These are phyloP conservation scores for Venturia carpophila DNA, from an alignment of 2,329 filamentous ascomycete genomes.

Conservation along the genomic window DNA sequence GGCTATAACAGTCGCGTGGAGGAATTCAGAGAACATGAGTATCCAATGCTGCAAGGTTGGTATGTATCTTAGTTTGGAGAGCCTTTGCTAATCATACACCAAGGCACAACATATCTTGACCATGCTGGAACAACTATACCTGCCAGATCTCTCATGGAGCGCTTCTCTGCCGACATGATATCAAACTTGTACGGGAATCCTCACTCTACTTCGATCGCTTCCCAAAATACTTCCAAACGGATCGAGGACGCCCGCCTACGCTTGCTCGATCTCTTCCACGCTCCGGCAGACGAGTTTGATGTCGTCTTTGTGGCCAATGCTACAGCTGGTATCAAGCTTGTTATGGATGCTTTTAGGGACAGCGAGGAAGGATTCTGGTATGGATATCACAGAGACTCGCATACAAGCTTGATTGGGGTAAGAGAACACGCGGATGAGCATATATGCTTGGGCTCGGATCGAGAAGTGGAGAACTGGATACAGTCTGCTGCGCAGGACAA, in stretches of 20 bases:
- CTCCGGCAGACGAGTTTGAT: conserved; percentile 74
- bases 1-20: conserved; percentile 17
- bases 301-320: conserved; percentile 88
- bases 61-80: neutral
- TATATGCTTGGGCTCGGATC: conserved; percentile 57
- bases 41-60: conserved; percentile 19
- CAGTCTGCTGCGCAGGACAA: conserved; percentile 28
- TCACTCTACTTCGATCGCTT: conserved; percentile 76
- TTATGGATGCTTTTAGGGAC: conserved; percentile 68
- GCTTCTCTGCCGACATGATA: conserved; percentile 71
- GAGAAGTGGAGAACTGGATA: conserved; percentile 59
- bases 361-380: conserved; percentile 67
- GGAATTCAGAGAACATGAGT: conserved; percentile 18
- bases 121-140: conserved; percentile 90
- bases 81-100: neutral
- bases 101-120: conserved; percentile 75
- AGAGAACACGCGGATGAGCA: conserved; percentile 59
- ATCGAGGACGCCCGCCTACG: conserved; percentile 69
- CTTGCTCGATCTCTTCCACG: conserved; percentile 69
- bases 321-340: conserved; percentile 82
- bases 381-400: conserved; percentile 72
- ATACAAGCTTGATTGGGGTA: conserved; percentile 80
- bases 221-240: conserved; percentile 64
- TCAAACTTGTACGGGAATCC: conserved; percentile 80
- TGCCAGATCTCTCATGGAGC: conserved; percentile 71